phyloP scores from a whole-genome alignment of 2,329 filamentous ascomycete species.

The Neonectria neomacrospora region DNA sequence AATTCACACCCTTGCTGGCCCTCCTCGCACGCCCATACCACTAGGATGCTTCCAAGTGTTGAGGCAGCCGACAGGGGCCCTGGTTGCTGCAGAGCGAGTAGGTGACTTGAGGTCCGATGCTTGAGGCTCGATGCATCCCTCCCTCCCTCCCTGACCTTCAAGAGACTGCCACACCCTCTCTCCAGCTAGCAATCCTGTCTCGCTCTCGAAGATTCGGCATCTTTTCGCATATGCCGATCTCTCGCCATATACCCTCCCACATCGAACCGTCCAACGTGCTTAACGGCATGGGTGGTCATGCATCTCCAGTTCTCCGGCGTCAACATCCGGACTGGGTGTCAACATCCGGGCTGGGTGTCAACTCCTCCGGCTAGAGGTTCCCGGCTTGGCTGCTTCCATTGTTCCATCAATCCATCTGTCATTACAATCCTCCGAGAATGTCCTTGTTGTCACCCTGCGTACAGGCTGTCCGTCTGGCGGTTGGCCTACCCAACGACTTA shows the following conservation, averaged over 20 bases:
- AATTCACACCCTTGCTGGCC: slow-evolving; percentile 1
- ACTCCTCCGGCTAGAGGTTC: slow-evolving; percentile 1
- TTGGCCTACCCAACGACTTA: slow-evolving; percentile 15
- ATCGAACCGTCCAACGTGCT: slow-evolving; percentile 27
- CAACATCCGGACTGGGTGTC: slow-evolving; percentile 14
- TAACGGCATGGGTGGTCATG: slow-evolving; percentile 23
- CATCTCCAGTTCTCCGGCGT: slow-evolving; percentile 16
- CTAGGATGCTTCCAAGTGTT: not conserved
- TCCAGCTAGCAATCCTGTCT: slow-evolving; percentile 19
- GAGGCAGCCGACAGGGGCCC: slow-evolving; percentile 1
- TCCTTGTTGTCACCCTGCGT: too few species aligned
- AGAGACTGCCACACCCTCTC: slow-evolving; percentile 17
- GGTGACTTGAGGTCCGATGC: not conserved
- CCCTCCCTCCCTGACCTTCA: slow-evolving; percentile 15
- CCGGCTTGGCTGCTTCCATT: not conserved
- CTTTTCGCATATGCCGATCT: slow-evolving; percentile 36
- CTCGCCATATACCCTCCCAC: slow-evolving; percentile 25
- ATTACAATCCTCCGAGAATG: not conserved
- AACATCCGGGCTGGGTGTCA: slow-evolving; percentile 14
- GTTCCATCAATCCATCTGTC: not conserved
- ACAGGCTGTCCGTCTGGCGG: not conserved
- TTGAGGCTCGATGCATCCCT: slow-evolving; percentile 9
- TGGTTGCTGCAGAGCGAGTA: not conserved
- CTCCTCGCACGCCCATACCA: not conserved
- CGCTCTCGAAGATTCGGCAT: slow-evolving; percentile 22